Conservation (phyloP, 2,329 filamentous ascomycete genomes). For the Trichoderma gracile region DNA sequence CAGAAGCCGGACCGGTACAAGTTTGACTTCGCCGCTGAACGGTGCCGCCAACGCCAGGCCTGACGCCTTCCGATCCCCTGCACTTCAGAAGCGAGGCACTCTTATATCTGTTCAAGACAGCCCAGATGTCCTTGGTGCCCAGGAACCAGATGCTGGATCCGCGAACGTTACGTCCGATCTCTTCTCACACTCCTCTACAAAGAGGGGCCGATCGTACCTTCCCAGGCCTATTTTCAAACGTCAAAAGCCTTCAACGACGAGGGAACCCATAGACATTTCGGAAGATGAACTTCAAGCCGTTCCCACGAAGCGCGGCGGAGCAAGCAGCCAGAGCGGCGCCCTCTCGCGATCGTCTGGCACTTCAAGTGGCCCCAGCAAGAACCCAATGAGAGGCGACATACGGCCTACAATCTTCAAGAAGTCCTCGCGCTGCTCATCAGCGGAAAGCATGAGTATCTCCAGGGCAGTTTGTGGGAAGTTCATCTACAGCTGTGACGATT, state of each 20-base stretch:
- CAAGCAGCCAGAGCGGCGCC: neutral
- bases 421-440: neutral
- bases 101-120: constrained; percentile 27
- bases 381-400: constrained; percentile 35
- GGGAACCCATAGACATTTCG: constrained; percentile 30
- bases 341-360: neutral
- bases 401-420: constrained; percentile 29
- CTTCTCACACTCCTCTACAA: constrained; percentile 1
- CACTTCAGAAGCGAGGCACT: neutral
- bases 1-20: constrained; percentile 18
- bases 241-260: neutral
- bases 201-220: constrained; percentile 22
- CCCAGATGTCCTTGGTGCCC: constrained; percentile 32
- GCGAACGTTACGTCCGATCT: constrained; percentile 32
- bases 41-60: neutral
- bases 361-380: neutral
- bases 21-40: neutral
- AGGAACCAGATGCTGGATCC: constrained; percentile 28
- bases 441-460: constrained; percentile 25
- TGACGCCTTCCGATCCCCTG: neutral
- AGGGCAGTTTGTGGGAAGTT: constrained; percentile 33
- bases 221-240: constrained; percentile 29
- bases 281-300: constrained; percentile 37
- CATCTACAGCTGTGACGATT: constrained; percentile 14
- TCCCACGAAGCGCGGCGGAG: neutral